These are phyloP conservation scores for Phialophora macrospora DNA, from an alignment of 2,329 filamentous ascomycete species.

Conservation along the genomic window DNA sequence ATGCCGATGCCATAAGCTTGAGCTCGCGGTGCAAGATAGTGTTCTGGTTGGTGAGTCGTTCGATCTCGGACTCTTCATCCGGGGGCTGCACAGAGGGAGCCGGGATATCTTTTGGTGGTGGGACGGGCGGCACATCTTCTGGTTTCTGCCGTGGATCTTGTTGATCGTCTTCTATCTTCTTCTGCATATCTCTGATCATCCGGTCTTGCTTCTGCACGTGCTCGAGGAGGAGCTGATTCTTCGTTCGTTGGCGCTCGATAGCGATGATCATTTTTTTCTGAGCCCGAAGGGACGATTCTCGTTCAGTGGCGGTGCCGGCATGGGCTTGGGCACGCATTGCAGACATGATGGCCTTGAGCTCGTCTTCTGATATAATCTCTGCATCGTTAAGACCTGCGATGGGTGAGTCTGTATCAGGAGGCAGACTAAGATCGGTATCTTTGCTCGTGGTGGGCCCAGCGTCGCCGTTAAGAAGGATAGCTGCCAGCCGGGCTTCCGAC, in stretches of 20 bases:
- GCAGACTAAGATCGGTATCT: conserved; percentile 9
- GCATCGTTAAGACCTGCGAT: conserved; percentile 11
- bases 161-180: conserved; percentile 20
- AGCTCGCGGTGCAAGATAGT: conserved; percentile 47
- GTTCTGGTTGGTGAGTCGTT: conserved; percentile 32
- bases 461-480: conserved; percentile 33
- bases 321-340: conserved; percentile 38
- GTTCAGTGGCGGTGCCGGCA: conserved; percentile 33
- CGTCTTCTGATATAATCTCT: conserved; percentile 36
- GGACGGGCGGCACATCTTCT: conserved; percentile 21
- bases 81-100: neutral
- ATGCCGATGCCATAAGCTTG: conserved; percentile 52
- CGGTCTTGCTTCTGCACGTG: conserved; percentile 36
- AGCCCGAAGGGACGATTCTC: conserved; percentile 33
- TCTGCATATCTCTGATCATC: conserved; percentile 33
- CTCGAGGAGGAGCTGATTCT: conserved; percentile 33
- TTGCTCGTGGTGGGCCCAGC: neutral
- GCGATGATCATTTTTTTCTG: conserved; percentile 38
- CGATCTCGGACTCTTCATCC: conserved; percentile 31
- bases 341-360: conserved; percentile 40
- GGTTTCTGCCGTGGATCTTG: conserved; percentile 11
- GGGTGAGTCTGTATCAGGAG: conserved; percentile 9
- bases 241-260: conserved; percentile 36
- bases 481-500: conserved; percentile 36
- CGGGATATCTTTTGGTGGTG: conserved; percentile 28